Evolutionary conservation across 805 yeast genomes (phyloP).

Genomic region (Hagleromyces aurorensis): DNA sequence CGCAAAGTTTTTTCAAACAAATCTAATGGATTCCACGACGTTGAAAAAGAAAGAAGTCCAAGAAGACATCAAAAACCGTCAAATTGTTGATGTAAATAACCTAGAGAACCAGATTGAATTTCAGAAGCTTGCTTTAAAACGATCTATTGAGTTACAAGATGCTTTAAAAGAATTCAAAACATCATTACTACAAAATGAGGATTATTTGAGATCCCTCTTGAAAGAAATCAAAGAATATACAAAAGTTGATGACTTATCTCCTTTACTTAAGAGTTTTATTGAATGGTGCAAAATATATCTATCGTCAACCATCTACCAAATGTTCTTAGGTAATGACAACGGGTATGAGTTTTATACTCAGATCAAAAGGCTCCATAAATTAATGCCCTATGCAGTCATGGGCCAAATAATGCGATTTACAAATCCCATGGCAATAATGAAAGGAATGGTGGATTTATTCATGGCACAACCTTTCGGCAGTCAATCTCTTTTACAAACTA

Average conservation of each 20-base stretch:
- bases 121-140: slow-evolving; percentile 56
- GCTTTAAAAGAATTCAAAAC: slow-evolving; percentile 54
- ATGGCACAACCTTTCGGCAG: slow-evolving; percentile 72
- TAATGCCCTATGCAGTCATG: slow-evolving; percentile 75
- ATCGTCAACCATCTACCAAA: slow-evolving; percentile 75
- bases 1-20: slow-evolving; percentile 40
- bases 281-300: slow-evolving; percentile 79
- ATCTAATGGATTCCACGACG: slow-evolving; percentile 33
- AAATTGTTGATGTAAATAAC: slow-evolving; percentile 53
- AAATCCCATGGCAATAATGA: slow-evolving; percentile 79
- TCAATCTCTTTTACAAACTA: slow-evolving; percentile 60
- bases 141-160: slow-evolving; percentile 45
- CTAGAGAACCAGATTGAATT: slow-evolving; percentile 61
- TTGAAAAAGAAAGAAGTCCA: slow-evolving; percentile 36
- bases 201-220: slow-evolving; percentile 56
- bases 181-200: slow-evolving; percentile 40
- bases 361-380: slow-evolving; percentile 58
- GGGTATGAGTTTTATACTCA: slow-evolving; percentile 70
- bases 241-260: slow-evolving; percentile 51
- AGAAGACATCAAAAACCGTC: slow-evolving; percentile 51
- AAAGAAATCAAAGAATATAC: slow-evolving; percentile 53
- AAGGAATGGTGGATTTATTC: slow-evolving; percentile 70
- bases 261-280: slow-evolving; percentile 58
- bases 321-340: slow-evolving; percentile 73
- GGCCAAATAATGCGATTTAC: slow-evolving; percentile 73